A percentile compares a stretch with the other conserved stretches of the same genome.
Conservation (phyloP, 768 basidiomycete genomes). For the Russula lepida region DNA sequence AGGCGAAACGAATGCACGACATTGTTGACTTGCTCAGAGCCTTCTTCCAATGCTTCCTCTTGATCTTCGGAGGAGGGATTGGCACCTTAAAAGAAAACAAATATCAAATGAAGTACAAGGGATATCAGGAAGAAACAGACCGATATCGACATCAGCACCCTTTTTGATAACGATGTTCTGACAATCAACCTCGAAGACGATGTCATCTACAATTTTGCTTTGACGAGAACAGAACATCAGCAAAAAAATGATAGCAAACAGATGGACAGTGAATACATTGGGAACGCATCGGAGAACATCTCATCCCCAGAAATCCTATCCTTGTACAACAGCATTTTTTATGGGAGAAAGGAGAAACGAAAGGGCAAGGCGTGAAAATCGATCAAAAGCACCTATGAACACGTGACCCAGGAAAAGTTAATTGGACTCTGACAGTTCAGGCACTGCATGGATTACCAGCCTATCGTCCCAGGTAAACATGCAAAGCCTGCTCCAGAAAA, state of each 20-base stretch:
- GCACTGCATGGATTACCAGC: constrained; percentile 66
- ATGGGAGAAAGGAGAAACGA: not conserved
- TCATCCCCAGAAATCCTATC: constrained; percentile 78
- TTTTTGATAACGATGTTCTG: constrained; percentile 55
- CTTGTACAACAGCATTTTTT: constrained; percentile 60
- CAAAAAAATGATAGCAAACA: not conserved
- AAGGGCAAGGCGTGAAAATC: constrained; percentile 14
- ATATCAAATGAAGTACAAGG: constrained; percentile 5
- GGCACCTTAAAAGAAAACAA: constrained; percentile 48
- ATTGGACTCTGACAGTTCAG: not conserved
- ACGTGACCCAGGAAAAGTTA: constrained; percentile 5
- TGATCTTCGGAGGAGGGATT: constrained; percentile 89
- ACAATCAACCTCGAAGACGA: constrained; percentile 87
- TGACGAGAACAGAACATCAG: not conserved
- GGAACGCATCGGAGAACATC: constrained; percentile 93
- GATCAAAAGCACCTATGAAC: constrained; percentile 7
- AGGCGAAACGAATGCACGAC: constrained; percentile 89
- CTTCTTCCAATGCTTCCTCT: constrained; percentile 75
- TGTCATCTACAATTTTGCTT: constrained; percentile 70
- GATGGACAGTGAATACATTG: constrained; percentile 44
- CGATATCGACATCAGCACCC: constrained; percentile 83
- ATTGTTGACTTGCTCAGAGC: constrained; percentile 75
- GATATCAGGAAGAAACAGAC: constrained; percentile 32
- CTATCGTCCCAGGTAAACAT: constrained; percentile 54
- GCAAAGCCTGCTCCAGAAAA: constrained; percentile 48